Evolutionary conservation across 1,284 basidiomycete genomes (phyloP).

Genomic region (Volvariella surrecta): DNA sequence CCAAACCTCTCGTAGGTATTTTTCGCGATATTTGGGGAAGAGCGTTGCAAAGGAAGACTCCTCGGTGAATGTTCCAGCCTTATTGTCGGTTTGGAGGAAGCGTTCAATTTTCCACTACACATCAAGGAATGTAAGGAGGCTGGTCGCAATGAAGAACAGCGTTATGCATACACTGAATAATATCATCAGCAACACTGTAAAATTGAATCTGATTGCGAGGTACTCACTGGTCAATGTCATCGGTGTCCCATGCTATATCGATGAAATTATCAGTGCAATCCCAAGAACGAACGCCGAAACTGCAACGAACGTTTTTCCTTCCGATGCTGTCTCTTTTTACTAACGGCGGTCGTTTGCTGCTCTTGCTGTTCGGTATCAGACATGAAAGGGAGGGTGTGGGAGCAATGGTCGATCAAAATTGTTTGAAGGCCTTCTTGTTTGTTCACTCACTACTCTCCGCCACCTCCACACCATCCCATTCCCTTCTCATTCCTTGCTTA

Average conservation of each 20-base stretch:
- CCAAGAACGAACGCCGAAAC: slow-evolving; percentile 2
- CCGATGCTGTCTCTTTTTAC: slow-evolving; percentile 82
- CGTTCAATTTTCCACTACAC: slow-evolving; percentile 82
- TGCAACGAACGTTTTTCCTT: slow-evolving; percentile 80
- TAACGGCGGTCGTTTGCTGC: slow-evolving; percentile 31
- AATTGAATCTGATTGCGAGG: not conserved
- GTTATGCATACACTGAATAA: slow-evolving; percentile 19
- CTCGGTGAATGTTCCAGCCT: slow-evolving; percentile 79
- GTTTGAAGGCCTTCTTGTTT: slow-evolving; percentile 2
- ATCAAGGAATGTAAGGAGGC: not conserved
- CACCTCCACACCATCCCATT: not conserved
- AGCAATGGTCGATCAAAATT: slow-evolving; percentile 6
- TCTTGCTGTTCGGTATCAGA: slow-evolving; percentile 27
- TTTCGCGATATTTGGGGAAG: slow-evolving; percentile 98
- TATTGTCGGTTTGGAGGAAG: slow-evolving; percentile 73
- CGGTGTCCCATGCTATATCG: slow-evolving; percentile 89
- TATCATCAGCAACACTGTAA: slow-evolving; percentile 9
- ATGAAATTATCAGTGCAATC: slow-evolving; percentile 9
- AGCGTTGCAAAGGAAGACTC: slow-evolving; percentile 97
- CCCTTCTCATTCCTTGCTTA: slow-evolving; percentile 7
- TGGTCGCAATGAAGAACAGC: slow-evolving; percentile 1
- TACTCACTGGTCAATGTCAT: slow-evolving; percentile 95
- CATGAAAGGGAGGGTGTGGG: slow-evolving; percentile 26
- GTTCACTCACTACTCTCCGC: slow-evolving; percentile 3
- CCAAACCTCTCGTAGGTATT: slow-evolving; percentile 94